Evolutionary conservation across 352 stramenopile genomes (phyloP), one percentile per base, ranked within the genome.

Genomic region (Globisporangium nunn): DNA sequence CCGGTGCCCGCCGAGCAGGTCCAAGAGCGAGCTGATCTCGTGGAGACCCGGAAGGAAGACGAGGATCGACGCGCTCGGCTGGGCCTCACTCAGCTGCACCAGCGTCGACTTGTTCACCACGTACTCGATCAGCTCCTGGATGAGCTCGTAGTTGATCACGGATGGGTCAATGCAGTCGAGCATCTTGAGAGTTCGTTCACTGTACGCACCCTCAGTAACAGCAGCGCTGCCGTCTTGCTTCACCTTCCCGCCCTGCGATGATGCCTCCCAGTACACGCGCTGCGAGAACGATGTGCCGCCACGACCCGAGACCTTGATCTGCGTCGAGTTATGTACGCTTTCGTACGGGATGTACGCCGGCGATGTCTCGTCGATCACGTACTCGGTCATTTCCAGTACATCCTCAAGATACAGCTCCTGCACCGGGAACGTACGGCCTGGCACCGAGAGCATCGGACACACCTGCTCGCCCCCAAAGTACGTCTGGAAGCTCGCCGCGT

Each of bases 321-420:
- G 81, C 8, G 75, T 81, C 17, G 78, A 87, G 12, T 73, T 58
- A 8, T 69, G 64, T 7, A 62, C 52, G 12, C 31, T 50, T 6
- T 77, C 61, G 55, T 68, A 55, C 3, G 61, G 66, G n/a, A 64
- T 66, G 35, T 84, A 88, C 17, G 66, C 78, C 0, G 66, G 66
- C 4, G 78, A 81, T 7, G 71, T 71, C 48, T 94, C 81, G 44
- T 96, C 75, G 7, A 98, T 77, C 51, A 88, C 63, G 74, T 95
- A 94, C 18, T 83, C 65, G 4, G 88, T 97, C 47, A 67, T 61
- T 62, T 97, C 82, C 6, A 98, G 58, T 18, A 95, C 71, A 72
- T 99, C 94, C 62, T 99, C 96, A 23, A 99, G 75, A 59, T 91
- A 98, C 39, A 93, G 97, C 59, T 98, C 93, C 44, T 97, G 52